phyloP scores from a whole-genome alignment of 345 rosid species.

The Durio zibethinus region DNA sequence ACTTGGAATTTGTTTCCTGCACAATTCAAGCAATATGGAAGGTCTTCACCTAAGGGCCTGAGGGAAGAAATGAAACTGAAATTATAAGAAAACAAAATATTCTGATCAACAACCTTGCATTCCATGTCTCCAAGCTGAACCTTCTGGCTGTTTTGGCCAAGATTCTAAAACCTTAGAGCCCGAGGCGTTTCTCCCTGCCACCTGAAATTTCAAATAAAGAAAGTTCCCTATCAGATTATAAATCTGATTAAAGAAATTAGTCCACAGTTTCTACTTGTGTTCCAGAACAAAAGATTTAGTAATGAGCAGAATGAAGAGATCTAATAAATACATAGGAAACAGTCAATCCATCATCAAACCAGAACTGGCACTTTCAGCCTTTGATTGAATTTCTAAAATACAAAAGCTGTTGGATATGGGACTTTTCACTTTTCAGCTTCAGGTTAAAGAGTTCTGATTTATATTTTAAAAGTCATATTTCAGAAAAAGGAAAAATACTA shows the following conservation, averaged over 20 bases:
- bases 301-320: not conserved
- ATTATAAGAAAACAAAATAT: not conserved
- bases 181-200: constrained; percentile 36
- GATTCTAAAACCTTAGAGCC: constrained; percentile 41
- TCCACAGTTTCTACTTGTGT: not conserved
- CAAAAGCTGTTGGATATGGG: not conserved
- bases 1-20: not conserved
- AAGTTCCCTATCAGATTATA: not conserved
- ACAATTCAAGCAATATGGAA: not conserved
- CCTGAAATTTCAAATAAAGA: constrained; percentile 33
- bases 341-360: not conserved
- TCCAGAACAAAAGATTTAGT: not conserved
- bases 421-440: not conserved
- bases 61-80: not conserved
- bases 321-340: not conserved
- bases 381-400: not conserved
- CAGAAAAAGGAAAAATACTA: not conserved
- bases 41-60: not conserved
- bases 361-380: not conserved
- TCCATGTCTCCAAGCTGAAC: constrained; percentile 51
- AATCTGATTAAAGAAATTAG: not conserved
- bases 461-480: not conserved
- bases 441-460: not conserved
- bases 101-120: constrained; percentile 38
- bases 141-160: constrained; percentile 42